Conservation (phyloP, 2,329 filamentous ascomycete genomes). For the Curvularia eragrostidis region DNA sequence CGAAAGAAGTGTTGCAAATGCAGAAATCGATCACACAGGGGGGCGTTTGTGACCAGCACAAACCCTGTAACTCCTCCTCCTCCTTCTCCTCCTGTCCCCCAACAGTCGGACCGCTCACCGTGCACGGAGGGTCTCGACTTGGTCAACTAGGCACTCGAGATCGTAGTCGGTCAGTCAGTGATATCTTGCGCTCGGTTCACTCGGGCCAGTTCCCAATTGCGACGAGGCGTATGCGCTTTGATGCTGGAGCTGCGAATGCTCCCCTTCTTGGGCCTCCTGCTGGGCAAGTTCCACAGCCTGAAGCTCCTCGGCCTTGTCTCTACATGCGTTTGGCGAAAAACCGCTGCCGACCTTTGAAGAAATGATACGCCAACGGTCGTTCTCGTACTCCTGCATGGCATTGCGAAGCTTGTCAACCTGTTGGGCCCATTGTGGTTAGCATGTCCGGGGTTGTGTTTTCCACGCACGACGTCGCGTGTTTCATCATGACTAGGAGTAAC, state of each 20-base stretch:
- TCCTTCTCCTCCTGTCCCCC: constrained; percentile 10
- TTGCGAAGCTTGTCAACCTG: constrained; percentile 79
- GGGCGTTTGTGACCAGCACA: constrained; percentile 44
- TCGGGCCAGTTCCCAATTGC: constrained; percentile 40
- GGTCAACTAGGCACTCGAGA: constrained; percentile 19
- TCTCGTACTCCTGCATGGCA: constrained; percentile 83
- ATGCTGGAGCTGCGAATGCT: constrained; percentile 34
- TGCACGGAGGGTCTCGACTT: constrained; percentile 38
- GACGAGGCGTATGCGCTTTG: constrained; percentile 42
- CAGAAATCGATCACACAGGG: constrained; percentile 3
- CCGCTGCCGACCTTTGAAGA: constrained; percentile 89
- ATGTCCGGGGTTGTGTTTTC: constrained; percentile 38
- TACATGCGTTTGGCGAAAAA: constrained; percentile 85
- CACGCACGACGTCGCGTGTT: constrained; percentile 47
- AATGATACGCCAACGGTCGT: constrained; percentile 91
- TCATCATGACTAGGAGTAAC: constrained; percentile 32
- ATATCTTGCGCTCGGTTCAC: constrained; percentile 42
- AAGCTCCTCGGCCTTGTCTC: constrained; percentile 76
- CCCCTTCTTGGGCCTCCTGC: constrained; percentile 30
- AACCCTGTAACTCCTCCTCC: constrained; percentile 21
- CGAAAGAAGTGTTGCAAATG: constrained; percentile 22
- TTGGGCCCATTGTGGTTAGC: constrained; percentile 43
- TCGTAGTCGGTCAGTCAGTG: constrained; percentile 46
- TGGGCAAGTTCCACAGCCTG: constrained; percentile 38
- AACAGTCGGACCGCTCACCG: constrained; percentile 30